Percentiles rank a stretch among this genome's conserved stretches.
phyloP scores from a whole-genome alignment of 768 basidiomycete genomes.

The Pulveroboletus sp. region DNA sequence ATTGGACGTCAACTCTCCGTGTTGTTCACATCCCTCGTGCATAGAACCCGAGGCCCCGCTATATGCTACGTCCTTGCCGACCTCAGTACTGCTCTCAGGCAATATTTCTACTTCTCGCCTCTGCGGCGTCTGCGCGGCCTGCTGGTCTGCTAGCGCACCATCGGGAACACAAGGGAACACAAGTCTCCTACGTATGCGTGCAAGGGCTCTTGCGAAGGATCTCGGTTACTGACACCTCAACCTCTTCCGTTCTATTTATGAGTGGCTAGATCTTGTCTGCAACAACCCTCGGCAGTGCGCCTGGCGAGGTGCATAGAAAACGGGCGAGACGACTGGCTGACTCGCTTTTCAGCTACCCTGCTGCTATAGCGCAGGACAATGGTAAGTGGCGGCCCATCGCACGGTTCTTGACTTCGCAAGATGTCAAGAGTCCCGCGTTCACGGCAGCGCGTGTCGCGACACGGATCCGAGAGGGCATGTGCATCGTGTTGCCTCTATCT shows the following conservation, averaged over 20 bases:
- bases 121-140: conserved; percentile 46
- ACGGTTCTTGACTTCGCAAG: not conserved
- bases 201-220: conserved; percentile 47
- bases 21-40: too few species aligned
- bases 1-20: not conserved
- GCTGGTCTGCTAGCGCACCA: conserved; percentile 42
- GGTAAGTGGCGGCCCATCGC: conserved; percentile 31
- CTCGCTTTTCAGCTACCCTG: conserved; percentile 1
- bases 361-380: conserved; percentile 43
- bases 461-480: conserved; percentile 45
- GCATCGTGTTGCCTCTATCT: conserved; percentile 34
- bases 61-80: conserved; percentile 28
- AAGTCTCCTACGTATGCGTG: conserved; percentile 47
- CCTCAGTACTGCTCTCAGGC: conserved; percentile 37
- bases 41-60: too few species aligned
- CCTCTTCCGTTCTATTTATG: conserved; percentile 48
- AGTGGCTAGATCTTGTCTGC: conserved; percentile 56
- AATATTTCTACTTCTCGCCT: conserved; percentile 37
- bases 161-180: conserved; percentile 58
- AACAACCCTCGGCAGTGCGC: conserved; percentile 48
- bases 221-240: too few species aligned
- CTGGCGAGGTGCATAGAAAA: conserved; percentile 51
- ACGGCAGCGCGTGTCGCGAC: conserved; percentile 41
- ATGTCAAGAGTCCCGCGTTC: conserved; percentile 46
- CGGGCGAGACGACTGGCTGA: conserved; percentile 33